Evolutionary conservation across 139 green algal species (phyloP).

Genomic region (Limnomonas spitsbergensis): DNA sequence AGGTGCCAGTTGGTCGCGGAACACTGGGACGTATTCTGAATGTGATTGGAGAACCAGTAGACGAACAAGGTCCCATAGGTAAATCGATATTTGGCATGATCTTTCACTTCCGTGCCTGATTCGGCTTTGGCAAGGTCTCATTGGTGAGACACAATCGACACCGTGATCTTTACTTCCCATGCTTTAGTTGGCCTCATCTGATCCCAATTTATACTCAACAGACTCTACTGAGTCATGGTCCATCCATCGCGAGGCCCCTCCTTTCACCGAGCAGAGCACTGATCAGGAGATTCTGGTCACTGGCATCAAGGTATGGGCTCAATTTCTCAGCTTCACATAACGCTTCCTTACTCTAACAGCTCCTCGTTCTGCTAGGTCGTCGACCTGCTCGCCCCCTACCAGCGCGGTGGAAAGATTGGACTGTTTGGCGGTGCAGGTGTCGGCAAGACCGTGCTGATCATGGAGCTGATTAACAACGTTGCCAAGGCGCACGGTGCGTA

Average conservation of each 20-base stretch:
- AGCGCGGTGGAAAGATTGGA: slow-evolving; percentile 98
- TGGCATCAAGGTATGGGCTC: slow-evolving; percentile 95
- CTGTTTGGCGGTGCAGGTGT: slow-evolving; percentile 98
- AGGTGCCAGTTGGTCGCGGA: slow-evolving; percentile 92
- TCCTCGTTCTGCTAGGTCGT: slow-evolving; percentile 75
- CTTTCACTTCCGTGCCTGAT: no score
- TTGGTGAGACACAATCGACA: no score
- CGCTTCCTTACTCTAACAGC: no score
- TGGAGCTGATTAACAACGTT: slow-evolving; percentile 99
- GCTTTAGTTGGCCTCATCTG: no score
- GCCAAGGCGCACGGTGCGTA: slow-evolving; percentile 98
- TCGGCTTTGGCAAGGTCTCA: no score
- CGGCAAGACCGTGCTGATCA: slow-evolving; percentile 99
- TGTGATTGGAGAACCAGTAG: slow-evolving; percentile 98
- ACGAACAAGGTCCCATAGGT: slow-evolving; percentile 93
- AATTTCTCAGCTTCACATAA: no score
- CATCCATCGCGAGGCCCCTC: slow-evolving; percentile 95
- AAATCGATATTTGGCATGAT: slow-evolving; percentile 25
- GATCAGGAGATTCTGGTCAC: slow-evolving; percentile 97
- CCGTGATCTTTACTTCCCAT: no score
- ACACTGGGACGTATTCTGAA: slow-evolving; percentile 99
- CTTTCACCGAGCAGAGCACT: slow-evolving; percentile 92
- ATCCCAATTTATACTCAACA: slow-evolving; percentile 45
- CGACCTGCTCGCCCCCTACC: slow-evolving; percentile 97
- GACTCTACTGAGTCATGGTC: slow-evolving; percentile 73